Conservation (phyloP, 768 basidiomycete species). For the Mycena metata region DNA sequence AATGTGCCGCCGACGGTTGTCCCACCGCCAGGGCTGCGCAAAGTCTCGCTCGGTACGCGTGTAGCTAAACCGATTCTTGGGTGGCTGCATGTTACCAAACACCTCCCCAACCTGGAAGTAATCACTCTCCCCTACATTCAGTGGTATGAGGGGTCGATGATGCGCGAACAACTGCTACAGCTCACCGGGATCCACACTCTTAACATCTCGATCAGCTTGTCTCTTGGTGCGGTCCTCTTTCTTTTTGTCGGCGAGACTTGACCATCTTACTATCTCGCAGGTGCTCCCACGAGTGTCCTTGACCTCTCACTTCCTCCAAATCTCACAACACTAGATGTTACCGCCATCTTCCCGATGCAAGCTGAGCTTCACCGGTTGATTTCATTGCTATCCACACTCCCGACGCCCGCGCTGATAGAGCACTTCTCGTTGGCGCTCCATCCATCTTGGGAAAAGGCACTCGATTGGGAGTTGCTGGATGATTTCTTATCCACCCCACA, state of each 20-base stretch:
- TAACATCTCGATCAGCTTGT: neutral
- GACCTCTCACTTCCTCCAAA: constrained; percentile 4
- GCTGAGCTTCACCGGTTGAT: neutral
- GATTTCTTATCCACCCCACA: neutral
- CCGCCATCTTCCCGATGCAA: neutral
- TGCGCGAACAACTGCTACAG: neutral
- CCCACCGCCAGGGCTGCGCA: neutral
- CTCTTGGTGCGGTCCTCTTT: neutral
- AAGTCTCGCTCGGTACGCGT: neutral
- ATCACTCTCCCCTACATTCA: neutral
- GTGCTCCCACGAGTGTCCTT: neutral
- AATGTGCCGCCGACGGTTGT: neutral
- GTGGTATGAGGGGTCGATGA: neutral
- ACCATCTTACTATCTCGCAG: neutral
- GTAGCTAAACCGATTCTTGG: neutral
- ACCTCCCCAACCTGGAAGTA: neutral
- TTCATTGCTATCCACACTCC: neutral
- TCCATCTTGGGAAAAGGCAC: too few relatives aligned
- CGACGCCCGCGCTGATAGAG: neutral
- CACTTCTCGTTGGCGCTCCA: neutral
- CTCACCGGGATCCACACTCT: neutral
- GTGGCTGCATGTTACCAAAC: neutral
- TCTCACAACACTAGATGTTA: neutral
- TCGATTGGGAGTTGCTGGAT: neutral
- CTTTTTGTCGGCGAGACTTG: too few relatives aligned